phyloP scores from a whole-genome alignment of 495 filamentous ascomycete genomes.

The Aspergillus olivimuriae region DNA sequence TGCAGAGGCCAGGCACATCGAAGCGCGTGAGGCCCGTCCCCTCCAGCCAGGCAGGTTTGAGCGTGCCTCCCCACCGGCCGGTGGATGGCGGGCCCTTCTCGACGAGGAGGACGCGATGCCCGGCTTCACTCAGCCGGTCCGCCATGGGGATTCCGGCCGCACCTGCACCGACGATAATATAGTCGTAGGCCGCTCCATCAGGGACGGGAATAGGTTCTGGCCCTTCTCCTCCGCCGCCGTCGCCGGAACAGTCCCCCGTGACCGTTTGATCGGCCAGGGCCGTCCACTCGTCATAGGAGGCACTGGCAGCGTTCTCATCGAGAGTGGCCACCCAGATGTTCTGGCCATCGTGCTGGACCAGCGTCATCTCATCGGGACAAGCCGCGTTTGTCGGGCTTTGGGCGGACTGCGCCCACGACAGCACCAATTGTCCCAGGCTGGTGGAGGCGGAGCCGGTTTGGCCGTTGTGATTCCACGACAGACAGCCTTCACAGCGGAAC shows the following conservation, averaged over 20 bases:
- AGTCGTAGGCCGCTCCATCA: conserved; percentile 44
- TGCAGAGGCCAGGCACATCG: conserved; percentile 7
- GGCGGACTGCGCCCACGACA: conserved; percentile 10
- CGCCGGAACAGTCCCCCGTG: conserved; percentile 4
- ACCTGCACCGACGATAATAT: conserved; percentile 60
- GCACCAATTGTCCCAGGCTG: conserved; percentile 3
- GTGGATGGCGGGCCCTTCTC: conserved; percentile 17
- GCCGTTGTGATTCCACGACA: conserved; percentile 11
- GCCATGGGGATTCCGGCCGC: conserved; percentile 61
- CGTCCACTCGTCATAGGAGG: conserved; percentile 7
- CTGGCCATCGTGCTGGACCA: conserved; percentile 12
- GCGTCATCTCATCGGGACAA: conserved; percentile 9
- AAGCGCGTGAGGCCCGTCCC: conserved; percentile 3
- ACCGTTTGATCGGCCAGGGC: conserved; percentile 9
- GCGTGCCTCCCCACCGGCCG: conserved; percentile 2
- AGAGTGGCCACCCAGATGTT: conserved; percentile 9
- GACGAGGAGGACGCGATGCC: conserved; percentile 58
- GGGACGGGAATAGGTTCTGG: conserved; percentile 7
- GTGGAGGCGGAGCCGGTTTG: conserved; percentile 6
- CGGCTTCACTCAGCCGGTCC: conserved; percentile 56
- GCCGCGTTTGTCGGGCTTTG: background rate
- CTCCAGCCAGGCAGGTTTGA: conserved; percentile 5
- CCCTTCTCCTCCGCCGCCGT: conserved; percentile 6
- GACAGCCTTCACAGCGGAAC: conserved; percentile 15
- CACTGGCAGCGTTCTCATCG: conserved; percentile 4